Percentiles rank a stretch among this genome's conserved stretches.
phyloP scores from a whole-genome alignment of 352 stramenopile genomes.

The Thalassiosira exigua region DNA sequence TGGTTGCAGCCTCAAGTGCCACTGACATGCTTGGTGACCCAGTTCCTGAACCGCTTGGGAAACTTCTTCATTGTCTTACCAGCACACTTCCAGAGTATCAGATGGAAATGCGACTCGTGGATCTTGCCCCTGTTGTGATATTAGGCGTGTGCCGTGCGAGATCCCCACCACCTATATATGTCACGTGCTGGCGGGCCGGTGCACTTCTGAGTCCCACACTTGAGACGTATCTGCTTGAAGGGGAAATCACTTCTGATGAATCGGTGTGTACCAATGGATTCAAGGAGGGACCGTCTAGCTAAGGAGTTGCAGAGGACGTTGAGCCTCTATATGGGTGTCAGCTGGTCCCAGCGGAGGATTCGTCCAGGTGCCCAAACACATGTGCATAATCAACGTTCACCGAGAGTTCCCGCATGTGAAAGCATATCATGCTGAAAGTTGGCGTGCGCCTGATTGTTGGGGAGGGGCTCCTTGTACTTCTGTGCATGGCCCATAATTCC shows the following conservation, averaged over 20 bases:
- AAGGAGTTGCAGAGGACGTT: too few species aligned
- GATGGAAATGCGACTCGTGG: conserved; percentile 7
- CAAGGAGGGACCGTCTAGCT: too few species aligned
- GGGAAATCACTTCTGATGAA: conserved; percentile 14
- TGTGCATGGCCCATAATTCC: too few species aligned
- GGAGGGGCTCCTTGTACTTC: too few species aligned
- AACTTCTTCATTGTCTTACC: conserved; percentile 14
- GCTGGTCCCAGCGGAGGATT: too few species aligned
- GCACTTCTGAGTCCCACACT: background rate
- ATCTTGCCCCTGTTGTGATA: conserved; percentile 20
- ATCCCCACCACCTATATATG: conserved; percentile 21
- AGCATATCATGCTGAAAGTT: too few species aligned
- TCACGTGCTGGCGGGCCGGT: conserved; percentile 11
- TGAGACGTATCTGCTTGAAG: conserved; percentile 13
- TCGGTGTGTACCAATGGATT: too few species aligned
- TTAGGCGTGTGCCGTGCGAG: background rate
- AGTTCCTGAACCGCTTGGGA: conserved; percentile 15
- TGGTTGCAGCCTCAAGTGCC: conserved; percentile 34
- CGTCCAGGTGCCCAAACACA: too few species aligned
- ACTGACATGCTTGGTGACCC: conserved; percentile 27
- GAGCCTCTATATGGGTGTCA: too few species aligned
- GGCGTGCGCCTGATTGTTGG: too few species aligned
- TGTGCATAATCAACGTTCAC: too few species aligned
- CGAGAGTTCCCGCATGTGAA: too few species aligned
- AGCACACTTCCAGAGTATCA: conserved; percentile 26